Evolutionary conservation across 208 protist genomes (phyloP), one percentile per base, ranked within the genome.

Genomic region (Angomonas deanei): DNA sequence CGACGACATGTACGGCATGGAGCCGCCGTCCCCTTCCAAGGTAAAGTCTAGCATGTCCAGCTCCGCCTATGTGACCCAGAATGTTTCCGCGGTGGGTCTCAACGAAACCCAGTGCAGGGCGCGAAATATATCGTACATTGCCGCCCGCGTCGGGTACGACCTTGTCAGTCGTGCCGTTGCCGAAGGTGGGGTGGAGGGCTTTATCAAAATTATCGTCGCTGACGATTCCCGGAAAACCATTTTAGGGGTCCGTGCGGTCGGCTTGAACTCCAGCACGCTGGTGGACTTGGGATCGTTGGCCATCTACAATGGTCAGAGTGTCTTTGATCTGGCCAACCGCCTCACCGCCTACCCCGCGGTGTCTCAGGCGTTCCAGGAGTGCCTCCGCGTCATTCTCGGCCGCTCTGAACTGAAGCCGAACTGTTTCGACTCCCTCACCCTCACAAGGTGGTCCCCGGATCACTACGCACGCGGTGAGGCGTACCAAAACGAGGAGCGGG

Each of bases 321-420:
- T 72, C 6, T 81, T 76, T 60, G 82, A 91, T 33, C 72, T 93
- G 15, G 72, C 70, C 21, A 69, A 88, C 48, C 70, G 80, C 3
- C 74, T 91, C 46, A 87, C 81, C n/a, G 84, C 81, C 10, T 91
- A 91, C 70, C 87, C 87, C 19, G 73, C 87, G 26, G 78, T 91
- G 19, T 88, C 87, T 0, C 80, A 93, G 70, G 87, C 75, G 2
- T 90, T 93, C 55, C 84, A 87, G 58, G 84, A 93, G 76, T 93
- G 87, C 55, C 66, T 91, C 55, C 83, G 76, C 48, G 74, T 81
- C 27, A 81, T 92, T 26, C 70, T 92, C 1, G 82, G 82, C 24
- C 56, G 47, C 24, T 84, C 86, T 17, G 68, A 62, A 33, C 71
- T 82, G 39, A 86, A 81, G 68, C 80, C 84, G 2, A 70, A 67